Base-by-base conservation (phyloP, 2,329 filamentous ascomycete genomes). In the Fusarium sororula region DNA sequence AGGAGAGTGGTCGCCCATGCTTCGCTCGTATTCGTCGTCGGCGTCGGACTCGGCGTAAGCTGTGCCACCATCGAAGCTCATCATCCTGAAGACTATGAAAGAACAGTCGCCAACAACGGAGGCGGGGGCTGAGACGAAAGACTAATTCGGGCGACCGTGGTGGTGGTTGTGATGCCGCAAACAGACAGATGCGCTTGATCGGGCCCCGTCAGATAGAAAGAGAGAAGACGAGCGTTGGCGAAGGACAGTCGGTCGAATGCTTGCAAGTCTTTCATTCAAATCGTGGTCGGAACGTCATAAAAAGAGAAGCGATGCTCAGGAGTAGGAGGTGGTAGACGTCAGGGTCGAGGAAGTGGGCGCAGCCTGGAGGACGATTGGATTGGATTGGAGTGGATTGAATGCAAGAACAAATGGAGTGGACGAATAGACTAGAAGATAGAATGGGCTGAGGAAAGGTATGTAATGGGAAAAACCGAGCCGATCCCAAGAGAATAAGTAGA, bases 21-120 rank as follows among this genome's bases (percentile, higher is more conserved):
- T 91, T 80, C 92, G 88, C 87, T 95, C 93, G 82, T 94, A 94
- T 85, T 95, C 93, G 83, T 95, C 93, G 83, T 94, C 93, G 78
- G 92, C 92, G 80, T 94, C 93, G 75, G 91, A 94, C 84, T 94
- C 93, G 81, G 93, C 90, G 82, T 94, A 95, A 70, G 91, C 90
- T 75, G 90, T 91, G 79, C 90, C 90, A 73, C 87, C 87, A 78
- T 90, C 89, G 84, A 91, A 91, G 81, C 87, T 89, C 89, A 90
- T 90, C 79, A 81, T 82, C 65, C 72, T 78, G 73, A 68, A 64
- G 69, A 55, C 64, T 66, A 50, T 63, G 62, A 54, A 59, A 63
- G 64, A 71, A 60, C 17, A 66, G 50, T 63, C 74, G 63, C 69
- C 71, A 72, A 51, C 37, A 66, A 54, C 38, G 41, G 45, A 69